Base-by-base conservation (phyloP, 306 rosid genomes). In the Fragaria vesca region DNA sequence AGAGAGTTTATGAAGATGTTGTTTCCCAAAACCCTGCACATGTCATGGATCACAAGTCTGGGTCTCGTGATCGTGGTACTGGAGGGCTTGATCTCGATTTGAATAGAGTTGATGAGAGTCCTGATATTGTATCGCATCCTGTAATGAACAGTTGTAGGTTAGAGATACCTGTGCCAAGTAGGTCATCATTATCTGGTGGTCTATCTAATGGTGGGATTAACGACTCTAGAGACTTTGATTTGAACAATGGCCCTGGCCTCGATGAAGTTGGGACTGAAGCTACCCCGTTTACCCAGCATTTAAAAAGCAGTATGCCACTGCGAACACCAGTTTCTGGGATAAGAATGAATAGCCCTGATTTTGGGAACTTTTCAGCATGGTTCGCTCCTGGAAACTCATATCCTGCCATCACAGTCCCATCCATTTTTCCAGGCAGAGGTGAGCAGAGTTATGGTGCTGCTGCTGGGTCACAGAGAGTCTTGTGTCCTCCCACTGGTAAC, bases 21-120 rank as follows among this genome's bases (percentile, higher is more conserved):
- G 81, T 75, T 82, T 85, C 86, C 24, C 86, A 76, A 66, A 84
- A 72, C 76, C 73, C 86, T 67, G 81, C 88, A 8, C 79, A 5
- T 40, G 47, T 52, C 45, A 71, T 51, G 72, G 70, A 73, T 77
- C 78, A 71, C 51, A 87, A 75, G 71, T 73, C 92, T 57, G 83
- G 81, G 34, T 71, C 87, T n/a, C 71, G 69, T 69, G 96, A 88
- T 84, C 91, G 83, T n/a, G 84, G 83, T 78, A 21, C 83, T 42
- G 91, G 86, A 43, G 97, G 95, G 28, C 86, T 93, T 76, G 97
- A 90, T 91, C 94, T 96, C 79, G 99, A 96, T 90, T 87, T 96
- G 78, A 96, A 96, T 84, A 81, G 86, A 68, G 82, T 84, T 62
- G 97, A 90, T 34, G 96, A 93, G 80, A 89, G 90, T 78, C 82